Conservation (phyloP, 495 filamentous ascomycete species). For the Xylaria longipes region DNA sequence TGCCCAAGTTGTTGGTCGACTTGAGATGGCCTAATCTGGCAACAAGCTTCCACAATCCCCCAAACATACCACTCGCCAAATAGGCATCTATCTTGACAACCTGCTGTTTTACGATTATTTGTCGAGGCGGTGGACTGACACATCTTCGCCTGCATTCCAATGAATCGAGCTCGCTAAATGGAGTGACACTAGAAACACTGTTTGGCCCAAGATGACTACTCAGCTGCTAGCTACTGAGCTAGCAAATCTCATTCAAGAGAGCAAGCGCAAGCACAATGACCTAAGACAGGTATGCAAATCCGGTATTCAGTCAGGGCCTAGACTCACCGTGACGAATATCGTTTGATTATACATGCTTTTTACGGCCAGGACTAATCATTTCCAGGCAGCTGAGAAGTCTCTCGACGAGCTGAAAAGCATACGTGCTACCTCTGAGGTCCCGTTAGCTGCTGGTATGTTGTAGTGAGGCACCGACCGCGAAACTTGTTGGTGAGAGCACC, state of each 20-base stretch:
- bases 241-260: conserved; percentile 90
- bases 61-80: conserved; percentile 16
- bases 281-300: conserved; percentile 72
- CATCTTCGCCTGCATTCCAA: background rate
- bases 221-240: conserved; percentile 91
- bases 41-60: conserved; percentile 34
- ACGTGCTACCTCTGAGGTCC: conserved; percentile 76
- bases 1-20: background rate
- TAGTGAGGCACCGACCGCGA: background rate
- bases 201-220: conserved; percentile 77
- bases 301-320: background rate
- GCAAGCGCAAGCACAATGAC: conserved; percentile 90
- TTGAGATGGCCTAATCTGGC: conserved; percentile 35
- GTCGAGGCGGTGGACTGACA: background rate
- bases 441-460: conserved; percentile 78
- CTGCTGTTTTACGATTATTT: background rate
- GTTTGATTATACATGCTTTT: background rate
- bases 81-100: conserved; percentile 1
- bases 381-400: conserved; percentile 92
- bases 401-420: conserved; percentile 86
- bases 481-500: background rate
- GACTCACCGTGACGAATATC: background rate
- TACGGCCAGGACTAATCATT: background rate
- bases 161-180: conserved; percentile 20
- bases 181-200: conserved; percentile 35